These are phyloP conservation scores for Rhizoclosmatium sp. DNA, from an alignment of 192 early-diverging fungal species.

Conservation along the genomic window DNA sequence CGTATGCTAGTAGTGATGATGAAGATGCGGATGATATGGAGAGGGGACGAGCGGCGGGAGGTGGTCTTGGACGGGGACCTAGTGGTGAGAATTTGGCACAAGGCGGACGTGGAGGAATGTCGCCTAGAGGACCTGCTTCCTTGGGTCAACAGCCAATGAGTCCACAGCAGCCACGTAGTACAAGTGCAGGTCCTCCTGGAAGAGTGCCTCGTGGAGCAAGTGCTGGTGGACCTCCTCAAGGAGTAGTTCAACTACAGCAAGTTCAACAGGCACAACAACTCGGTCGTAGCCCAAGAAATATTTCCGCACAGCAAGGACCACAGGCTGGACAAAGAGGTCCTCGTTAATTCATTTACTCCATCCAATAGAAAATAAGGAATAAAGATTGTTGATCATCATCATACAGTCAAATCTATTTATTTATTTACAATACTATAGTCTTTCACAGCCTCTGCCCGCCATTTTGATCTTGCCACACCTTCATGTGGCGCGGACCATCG, in stretches of 20 bases:
- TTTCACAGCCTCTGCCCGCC: no score
- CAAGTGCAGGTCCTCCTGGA: background rate
- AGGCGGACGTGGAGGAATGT: background rate
- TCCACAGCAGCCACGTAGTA: background rate
- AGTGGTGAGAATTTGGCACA: background rate
- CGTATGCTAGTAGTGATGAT: conserved; percentile 8
- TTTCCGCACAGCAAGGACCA: no score
- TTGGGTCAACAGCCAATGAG: background rate
- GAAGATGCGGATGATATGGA: conserved; percentile 13
- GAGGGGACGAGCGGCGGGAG: background rate
- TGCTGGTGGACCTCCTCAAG: background rate
- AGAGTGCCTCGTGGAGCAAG: background rate
- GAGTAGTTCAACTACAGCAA: background rate
- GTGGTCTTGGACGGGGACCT: background rate
- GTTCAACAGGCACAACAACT: background rate
- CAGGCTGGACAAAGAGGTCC: no score
- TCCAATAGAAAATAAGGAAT: no score
- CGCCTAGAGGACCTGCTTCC: background rate
- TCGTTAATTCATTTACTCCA: no score
- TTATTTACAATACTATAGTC: no score
- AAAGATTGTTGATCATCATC: no score
- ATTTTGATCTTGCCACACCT: no score
- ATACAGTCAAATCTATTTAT: no score
- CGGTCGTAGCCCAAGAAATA: background rate
- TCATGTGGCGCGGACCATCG: no score